Evolutionary conservation across 2,329 filamentous ascomycete species (phyloP).

Genomic region (Cordyceps cicadae): DNA sequence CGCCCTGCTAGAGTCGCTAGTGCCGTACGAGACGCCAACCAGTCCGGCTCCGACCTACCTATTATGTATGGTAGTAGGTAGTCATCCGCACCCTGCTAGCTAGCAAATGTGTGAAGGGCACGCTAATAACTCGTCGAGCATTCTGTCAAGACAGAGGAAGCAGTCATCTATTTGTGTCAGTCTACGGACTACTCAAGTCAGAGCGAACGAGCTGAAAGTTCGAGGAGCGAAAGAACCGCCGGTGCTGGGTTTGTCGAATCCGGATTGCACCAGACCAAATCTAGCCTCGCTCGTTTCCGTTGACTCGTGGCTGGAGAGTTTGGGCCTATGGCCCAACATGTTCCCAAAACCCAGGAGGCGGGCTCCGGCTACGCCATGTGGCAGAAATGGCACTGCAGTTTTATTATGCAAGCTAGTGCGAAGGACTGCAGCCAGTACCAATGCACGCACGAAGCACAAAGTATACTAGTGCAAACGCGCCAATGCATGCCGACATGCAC

Average conservation of each 20-base stretch:
- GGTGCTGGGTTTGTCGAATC: not conserved
- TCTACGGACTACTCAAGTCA: not conserved
- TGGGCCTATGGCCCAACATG: not conserved
- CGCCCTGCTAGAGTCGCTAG: not conserved
- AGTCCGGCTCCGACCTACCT: conserved; percentile 1
- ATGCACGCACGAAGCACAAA: no score
- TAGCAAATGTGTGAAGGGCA: not conserved
- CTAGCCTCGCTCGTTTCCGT: conserved; percentile 3
- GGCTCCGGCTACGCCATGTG: not conserved
- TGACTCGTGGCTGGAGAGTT: not conserved
- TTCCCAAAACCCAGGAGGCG: not conserved
- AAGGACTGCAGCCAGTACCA: not conserved
- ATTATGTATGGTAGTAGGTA: no score
- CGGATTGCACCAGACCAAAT: conserved; percentile 1
- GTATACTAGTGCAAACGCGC: not conserved
- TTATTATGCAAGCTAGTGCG: conserved; percentile 5
- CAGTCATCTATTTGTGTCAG: not conserved
- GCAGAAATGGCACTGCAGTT: not conserved
- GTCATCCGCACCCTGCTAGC: not conserved
- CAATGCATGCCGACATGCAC: not conserved
- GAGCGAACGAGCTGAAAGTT: not conserved
- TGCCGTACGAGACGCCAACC: not conserved
- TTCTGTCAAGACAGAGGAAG: not conserved
- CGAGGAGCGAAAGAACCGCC: not conserved
- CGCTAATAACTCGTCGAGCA: not conserved